These are phyloP conservation scores for Wilcoxina mikolae DNA, from an alignment of 495 filamentous ascomycete species.

Conservation along the genomic window DNA sequence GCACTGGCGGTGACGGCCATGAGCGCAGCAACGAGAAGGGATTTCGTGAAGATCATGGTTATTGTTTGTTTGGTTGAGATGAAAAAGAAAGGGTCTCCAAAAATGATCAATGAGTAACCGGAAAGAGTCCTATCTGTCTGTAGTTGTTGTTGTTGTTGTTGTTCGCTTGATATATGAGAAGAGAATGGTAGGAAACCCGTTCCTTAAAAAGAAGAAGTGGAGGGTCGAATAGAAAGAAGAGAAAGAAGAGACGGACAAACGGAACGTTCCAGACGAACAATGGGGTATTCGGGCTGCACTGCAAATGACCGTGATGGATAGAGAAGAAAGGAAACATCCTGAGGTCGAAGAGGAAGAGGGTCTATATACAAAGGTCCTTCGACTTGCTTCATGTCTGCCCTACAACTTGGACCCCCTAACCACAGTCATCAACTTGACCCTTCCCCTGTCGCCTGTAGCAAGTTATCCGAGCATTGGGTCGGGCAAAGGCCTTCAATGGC, in stretches of 20 bases:
- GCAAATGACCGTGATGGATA: neutral
- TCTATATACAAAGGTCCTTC: neutral
- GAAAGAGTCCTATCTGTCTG: neutral
- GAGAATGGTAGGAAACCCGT: constrained; percentile 1
- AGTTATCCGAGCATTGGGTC: neutral
- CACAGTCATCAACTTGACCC: neutral
- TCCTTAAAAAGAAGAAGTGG: neutral
- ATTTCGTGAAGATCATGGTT: neutral
- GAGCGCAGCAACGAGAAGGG: constrained; percentile 19
- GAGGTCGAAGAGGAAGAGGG: neutral
- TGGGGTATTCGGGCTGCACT: neutral
- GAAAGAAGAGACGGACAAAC: neutral
- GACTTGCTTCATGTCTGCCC: neutral
- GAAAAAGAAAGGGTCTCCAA: neutral
- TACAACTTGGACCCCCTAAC: neutral
- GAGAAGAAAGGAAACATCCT: neutral
- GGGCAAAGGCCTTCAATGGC: neutral
- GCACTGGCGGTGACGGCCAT: constrained; percentile 34
- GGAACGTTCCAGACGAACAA: constrained; percentile 3
- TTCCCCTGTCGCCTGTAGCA: neutral
- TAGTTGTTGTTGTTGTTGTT: neutral
- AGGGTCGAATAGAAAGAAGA: neutral
- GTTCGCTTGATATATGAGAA: neutral
- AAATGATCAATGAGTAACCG: neutral
- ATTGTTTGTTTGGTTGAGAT: neutral